Percentiles rank a stretch among this genome's conserved stretches.
Conservation (phyloP, 306 rosid species). For the Benincasa hispida region DNA sequence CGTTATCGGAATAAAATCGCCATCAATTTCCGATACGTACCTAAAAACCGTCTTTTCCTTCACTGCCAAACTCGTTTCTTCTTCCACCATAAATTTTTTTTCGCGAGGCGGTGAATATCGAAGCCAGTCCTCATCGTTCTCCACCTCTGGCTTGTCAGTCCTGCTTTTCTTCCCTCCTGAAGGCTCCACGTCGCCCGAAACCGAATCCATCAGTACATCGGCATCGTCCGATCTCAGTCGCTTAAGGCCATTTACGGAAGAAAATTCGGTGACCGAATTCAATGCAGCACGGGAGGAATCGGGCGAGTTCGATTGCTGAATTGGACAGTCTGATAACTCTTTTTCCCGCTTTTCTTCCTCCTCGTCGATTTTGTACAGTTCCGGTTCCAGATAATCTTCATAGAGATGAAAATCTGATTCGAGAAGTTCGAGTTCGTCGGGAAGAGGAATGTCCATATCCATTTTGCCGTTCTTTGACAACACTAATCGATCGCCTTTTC, state of each 20-base stretch:
- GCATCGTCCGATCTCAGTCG: slow-evolving; percentile 32
- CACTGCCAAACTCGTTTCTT: slow-evolving; percentile 6
- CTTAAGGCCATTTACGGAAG: slow-evolving; percentile 30
- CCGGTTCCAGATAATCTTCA: slow-evolving; percentile 28
- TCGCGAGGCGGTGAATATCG: slow-evolving; percentile 35
- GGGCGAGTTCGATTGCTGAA: not conserved
- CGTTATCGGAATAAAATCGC: slow-evolving; percentile 69
- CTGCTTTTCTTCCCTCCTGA: slow-evolving; percentile 45
- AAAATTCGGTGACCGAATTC: slow-evolving; percentile 12
- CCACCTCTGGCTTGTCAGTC: slow-evolving; percentile 13
- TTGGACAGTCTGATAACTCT: not conserved
- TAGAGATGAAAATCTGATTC: slow-evolving; percentile 39
- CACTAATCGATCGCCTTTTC: not conserved
- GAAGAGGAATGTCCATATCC: slow-evolving; percentile 64
- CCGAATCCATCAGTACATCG: not conserved
- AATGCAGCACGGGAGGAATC: not conserved
- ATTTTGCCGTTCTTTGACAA: not conserved
- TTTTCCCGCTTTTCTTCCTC: slow-evolving; percentile 14
- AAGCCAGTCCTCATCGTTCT: slow-evolving; percentile 49
- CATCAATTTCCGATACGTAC: slow-evolving; percentile 69
- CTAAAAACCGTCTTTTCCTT: slow-evolving; percentile 53
- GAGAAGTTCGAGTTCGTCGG: slow-evolving; percentile 76
- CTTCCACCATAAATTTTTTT: slow-evolving; percentile 11
- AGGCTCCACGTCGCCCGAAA: slow-evolving; percentile 5
- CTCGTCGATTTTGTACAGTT: slow-evolving; percentile 28